phyloP scores from a whole-genome alignment of 371 early-diverging fungal genomes.

The Batkoa obscura region DNA sequence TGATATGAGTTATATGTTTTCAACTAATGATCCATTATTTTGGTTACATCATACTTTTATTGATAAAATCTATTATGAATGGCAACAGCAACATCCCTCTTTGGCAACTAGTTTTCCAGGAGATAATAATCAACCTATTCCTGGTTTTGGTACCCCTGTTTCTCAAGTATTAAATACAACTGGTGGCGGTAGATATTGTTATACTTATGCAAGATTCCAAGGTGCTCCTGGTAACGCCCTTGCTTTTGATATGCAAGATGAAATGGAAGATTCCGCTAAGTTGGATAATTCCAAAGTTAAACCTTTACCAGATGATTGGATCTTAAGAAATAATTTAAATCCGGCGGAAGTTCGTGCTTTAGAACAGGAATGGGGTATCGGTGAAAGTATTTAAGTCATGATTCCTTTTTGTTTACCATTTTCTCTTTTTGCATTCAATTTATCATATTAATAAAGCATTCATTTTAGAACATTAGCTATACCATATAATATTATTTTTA shows the following conservation, averaged over 20 bases:
- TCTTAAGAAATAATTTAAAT: neutral
- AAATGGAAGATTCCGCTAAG: neutral
- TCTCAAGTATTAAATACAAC: neutral
- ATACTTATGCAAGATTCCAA: neutral
- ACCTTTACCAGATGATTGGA: neutral
- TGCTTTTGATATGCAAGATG: neutral
- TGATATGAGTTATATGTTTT: conserved; percentile 16
- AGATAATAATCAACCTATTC: neutral
- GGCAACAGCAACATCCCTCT: conserved; percentile 3
- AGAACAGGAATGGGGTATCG: neutral
- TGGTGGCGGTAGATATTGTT: neutral
- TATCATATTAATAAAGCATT: too few relatives aligned
- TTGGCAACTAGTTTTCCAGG: neutral
- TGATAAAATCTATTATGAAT: conserved; percentile 10
- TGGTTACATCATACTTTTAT: conserved; percentile 13
- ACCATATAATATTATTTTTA: too few relatives aligned
- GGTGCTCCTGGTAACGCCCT: neutral
- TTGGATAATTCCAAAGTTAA: neutral
- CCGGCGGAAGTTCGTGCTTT: neutral
- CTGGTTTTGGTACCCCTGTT: neutral
- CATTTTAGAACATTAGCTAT: too few relatives aligned
- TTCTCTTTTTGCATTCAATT: too few relatives aligned
- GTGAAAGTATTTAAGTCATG: neutral
- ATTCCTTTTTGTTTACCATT: too few relatives aligned
- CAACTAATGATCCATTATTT: conserved; percentile 12